Percentiles rank a stretch among this genome's conserved stretches.
These are phyloP conservation scores for Leccinum cinnamomeum DNA, from an alignment of 1,284 basidiomycete species.

Conservation along the genomic window DNA sequence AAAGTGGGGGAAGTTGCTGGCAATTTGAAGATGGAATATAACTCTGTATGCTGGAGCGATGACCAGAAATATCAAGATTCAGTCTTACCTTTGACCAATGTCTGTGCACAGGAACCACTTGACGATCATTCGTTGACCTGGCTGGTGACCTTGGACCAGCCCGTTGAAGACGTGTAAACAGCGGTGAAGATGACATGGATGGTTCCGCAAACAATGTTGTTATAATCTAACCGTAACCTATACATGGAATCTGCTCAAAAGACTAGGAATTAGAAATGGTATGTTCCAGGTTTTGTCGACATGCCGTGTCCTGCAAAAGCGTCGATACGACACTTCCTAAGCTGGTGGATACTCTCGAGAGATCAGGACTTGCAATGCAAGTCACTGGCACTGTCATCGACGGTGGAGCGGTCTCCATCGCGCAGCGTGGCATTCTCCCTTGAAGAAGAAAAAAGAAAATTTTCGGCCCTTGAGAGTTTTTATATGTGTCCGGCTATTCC, in stretches of 20 bases:
- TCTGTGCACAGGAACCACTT: no score
- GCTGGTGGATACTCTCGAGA: conserved; percentile 45
- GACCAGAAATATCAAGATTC: background rate
- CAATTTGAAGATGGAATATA: conserved; percentile 26
- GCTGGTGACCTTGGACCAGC: no score
- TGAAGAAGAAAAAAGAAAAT: conserved; percentile 1
- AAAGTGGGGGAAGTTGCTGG: conserved; percentile 26
- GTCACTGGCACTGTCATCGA: conserved; percentile 53
- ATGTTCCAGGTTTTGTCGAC: conserved; percentile 51
- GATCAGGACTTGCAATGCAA: conserved; percentile 40
- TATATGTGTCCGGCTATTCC: conserved; percentile 27
- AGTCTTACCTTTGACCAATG: background rate
- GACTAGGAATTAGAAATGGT: conserved; percentile 1
- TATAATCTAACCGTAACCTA: background rate
- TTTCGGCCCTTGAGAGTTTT: background rate
- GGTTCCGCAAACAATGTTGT: background rate
- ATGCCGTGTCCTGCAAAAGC: conserved; percentile 45
- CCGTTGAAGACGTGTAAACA: no score
- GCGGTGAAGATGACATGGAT: background rate
- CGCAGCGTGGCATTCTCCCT: conserved; percentile 52
- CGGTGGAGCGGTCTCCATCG: conserved; percentile 41
- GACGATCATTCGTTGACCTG: no score
- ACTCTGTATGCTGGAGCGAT: background rate
- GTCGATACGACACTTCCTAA: conserved; percentile 55
- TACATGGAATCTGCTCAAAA: background rate